Base-by-base conservation (phyloP, 2,329 filamentous ascomycete species). In the Botrytis cinerea region DNA sequence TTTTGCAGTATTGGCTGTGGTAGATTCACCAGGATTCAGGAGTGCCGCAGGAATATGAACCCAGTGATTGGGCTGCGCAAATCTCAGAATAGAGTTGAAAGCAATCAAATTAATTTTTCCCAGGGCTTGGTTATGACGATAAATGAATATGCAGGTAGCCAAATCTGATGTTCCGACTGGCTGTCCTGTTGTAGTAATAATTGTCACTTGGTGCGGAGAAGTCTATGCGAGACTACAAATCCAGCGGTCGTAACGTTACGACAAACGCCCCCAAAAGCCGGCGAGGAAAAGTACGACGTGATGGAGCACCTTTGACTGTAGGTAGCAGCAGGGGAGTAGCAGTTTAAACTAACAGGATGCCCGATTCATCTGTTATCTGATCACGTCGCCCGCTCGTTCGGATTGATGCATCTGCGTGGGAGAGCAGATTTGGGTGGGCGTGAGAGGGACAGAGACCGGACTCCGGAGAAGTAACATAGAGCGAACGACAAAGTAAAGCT, bases 141-240 rank as follows among this genome's bases (percentile, higher is more conserved):
- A 72, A 68, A 63, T 22, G 16, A 71, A 57, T 64, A 66, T 84
- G 71, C 40, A 63, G 28, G 54, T 73, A 61, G 25, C 69, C 48
- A 9, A 66, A 48, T 43, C 45, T 28, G 59, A 46, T 67, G 61
- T 72, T 35, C 48, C 70, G 25, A 63, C n/a, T 57, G 60, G 32
- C n/a, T 60, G 32, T 35, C 59, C 45, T 16, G 60, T 71, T 71
- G 7, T 64, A 66, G 67, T 61, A 73, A 73, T 48, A 64, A 71
- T 71, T 70, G 48, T 32, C 46, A 32, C 3, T 62, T 32, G 38
- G 35, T 70, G 59, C 57, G 64, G 64, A 63, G 66, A 63, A 66
- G 20, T 60, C 51, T 57, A 69, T 35, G 38, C 68, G 18, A 71
- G 38, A 28, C 32, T 12, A 60, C 72, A 46, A 73, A 54, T 48